phyloP scores from a whole-genome alignment of 805 yeast genomes.

The Ogataea ganodermae region DNA sequence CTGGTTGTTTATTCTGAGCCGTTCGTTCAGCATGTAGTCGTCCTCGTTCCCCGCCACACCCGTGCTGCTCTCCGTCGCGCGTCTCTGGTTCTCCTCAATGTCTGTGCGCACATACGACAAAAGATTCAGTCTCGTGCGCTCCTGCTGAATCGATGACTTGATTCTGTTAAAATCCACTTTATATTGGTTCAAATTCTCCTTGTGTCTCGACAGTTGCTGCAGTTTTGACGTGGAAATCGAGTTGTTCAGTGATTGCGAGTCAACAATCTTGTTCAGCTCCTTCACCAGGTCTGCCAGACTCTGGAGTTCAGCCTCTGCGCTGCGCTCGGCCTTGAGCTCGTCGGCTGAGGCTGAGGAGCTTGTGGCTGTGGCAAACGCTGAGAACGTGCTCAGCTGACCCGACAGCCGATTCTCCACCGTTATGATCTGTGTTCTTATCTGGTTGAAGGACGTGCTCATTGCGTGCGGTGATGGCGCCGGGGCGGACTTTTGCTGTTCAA shows the following conservation, averaged over 20 bases:
- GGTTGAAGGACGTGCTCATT: slow-evolving; percentile 53
- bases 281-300: slow-evolving; percentile 54
- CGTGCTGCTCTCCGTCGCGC: slow-evolving; percentile 35
- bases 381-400: slow-evolving; percentile 50
- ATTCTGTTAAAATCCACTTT: slow-evolving; percentile 62
- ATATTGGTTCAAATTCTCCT: slow-evolving; percentile 73
- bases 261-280: slow-evolving; percentile 54
- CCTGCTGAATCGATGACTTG: slow-evolving; percentile 47
- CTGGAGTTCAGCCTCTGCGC: slow-evolving; percentile 53
- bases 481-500: background rate
- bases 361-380: slow-evolving; percentile 55
- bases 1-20: slow-evolving; percentile 69
- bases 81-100: slow-evolving; percentile 62
- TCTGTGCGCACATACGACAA: slow-evolving; percentile 77
- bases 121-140: slow-evolving; percentile 73
- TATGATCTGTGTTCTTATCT: slow-evolving; percentile 67
- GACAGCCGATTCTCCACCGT: slow-evolving; percentile 72
- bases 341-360: slow-evolving; percentile 49
- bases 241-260: slow-evolving; percentile 38
- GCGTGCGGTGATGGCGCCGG: background rate
- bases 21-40: slow-evolving; percentile 72
- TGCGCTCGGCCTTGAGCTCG: slow-evolving; percentile 46
- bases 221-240: slow-evolving; percentile 68
- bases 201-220: slow-evolving; percentile 82
- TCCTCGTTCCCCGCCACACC: slow-evolving; percentile 25